phyloP scores from a whole-genome alignment of 169 alveolate species.

The Theileria parva region DNA sequence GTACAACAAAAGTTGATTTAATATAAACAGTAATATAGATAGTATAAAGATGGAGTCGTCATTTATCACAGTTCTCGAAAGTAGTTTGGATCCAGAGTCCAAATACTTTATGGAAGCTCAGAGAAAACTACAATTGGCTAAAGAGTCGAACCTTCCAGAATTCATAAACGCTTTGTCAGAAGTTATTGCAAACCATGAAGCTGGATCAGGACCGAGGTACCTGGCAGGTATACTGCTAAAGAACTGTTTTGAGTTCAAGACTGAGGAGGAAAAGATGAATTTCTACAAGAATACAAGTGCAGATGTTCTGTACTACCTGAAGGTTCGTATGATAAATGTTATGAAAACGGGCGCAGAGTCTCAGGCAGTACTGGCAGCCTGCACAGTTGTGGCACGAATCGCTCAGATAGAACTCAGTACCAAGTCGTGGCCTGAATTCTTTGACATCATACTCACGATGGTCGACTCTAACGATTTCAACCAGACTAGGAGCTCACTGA shows the following conservation, averaged over 20 bases:
- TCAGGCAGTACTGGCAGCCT: constrained; percentile 80
- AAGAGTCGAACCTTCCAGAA: constrained; percentile 71
- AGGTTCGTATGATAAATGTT: constrained; percentile 69
- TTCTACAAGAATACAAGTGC: constrained; percentile 72
- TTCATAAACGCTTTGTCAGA: constrained; percentile 73
- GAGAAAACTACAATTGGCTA: constrained; percentile 65
- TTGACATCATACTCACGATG: constrained; percentile 78
- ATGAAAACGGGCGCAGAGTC: constrained; percentile 72
- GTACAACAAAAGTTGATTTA: background rate
- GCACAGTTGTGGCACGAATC: constrained; percentile 82
- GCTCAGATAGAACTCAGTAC: constrained; percentile 82
- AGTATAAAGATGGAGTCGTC: constrained; percentile 54
- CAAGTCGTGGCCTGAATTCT: constrained; percentile 84
- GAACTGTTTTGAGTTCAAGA: constrained; percentile 78
- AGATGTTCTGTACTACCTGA: constrained; percentile 71
- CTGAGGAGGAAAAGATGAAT: constrained; percentile 75
- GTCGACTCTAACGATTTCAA: constrained; percentile 72
- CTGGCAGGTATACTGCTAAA: constrained; percentile 82
- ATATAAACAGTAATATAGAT: background rate
- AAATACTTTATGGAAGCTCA: constrained; percentile 73
- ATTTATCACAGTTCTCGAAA: constrained; percentile 66
- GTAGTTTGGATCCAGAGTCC: constrained; percentile 72
- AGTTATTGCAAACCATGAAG: constrained; percentile 72
- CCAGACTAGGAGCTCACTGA: constrained; percentile 70
- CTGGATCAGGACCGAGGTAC: constrained; percentile 75